Evolutionary conservation across 768 basidiomycete genomes (phyloP), one percentile per base, ranked within the genome.

Genomic region (Phylloporus rhodoxanthus): DNA sequence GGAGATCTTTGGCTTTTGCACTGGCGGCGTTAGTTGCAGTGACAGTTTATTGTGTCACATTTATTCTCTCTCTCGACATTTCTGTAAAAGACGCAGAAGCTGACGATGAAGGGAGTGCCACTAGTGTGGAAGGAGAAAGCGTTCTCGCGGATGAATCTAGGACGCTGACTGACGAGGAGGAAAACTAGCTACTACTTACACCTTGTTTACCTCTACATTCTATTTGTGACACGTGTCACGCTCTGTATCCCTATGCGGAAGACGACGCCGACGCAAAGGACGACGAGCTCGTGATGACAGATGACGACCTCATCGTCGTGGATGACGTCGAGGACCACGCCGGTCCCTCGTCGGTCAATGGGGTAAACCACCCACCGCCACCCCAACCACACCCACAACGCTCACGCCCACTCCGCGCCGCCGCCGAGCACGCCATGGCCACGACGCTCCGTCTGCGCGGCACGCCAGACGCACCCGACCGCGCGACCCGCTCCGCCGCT

Each of bases 251-350:
- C 43, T 38, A 52, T 48, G 30, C 8, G 45, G 23, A 26, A 29
- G 43, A 44, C 15, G 5, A 29, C 38, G 28, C 46, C 28, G 23
- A 40, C 13, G 39, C 13, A 40, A 15, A 14, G 21, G 13, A 41
- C 43, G 39, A 52, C 42, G 25, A 48, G 46, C 39, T 44, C 26
- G 43, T 44, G 26, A 63, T 38, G 48, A 79, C 76, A 75, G 79
- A 82, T 55, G 79, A 82, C 52, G 81, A 82, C 62, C 71, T 81
- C 52, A 81, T 82, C 55, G 73, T 82, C 47, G 73, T 82, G 25
- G 81, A 82, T 58, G 81, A 82, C 61, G 61, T 76, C 47, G 81
- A 80, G 41, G 62, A 60, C 57, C 68, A 61, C 54, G 67, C 65
- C 29, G 70, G 65, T 11, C 61, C 75, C 6, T 76, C 75, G 2